These are phyloP conservation scores for Jatropha curcas DNA, from an alignment of 345 rosid species.

Conservation along the genomic window DNA sequence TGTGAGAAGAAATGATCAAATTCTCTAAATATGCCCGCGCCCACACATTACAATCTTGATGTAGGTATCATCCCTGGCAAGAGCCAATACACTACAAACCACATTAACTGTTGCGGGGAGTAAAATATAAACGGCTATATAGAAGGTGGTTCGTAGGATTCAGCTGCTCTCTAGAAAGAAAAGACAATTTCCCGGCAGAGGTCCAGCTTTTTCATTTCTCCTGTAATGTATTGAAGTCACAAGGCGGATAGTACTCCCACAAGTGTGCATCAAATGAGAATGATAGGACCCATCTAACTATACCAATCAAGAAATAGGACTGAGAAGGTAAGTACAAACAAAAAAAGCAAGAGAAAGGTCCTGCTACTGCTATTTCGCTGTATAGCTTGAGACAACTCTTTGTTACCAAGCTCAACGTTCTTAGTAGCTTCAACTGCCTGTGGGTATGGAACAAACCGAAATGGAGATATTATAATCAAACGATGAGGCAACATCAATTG, in stretches of 20 bases:
- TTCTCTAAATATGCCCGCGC: too few species aligned
- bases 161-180: too few species aligned
- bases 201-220: neutral
- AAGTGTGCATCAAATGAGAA: neutral
- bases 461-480: conserved; percentile 1
- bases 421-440: conserved; percentile 93
- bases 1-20: too few species aligned
- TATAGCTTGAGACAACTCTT: conserved; percentile 78
- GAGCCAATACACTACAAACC: too few species aligned
- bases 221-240: neutral
- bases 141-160: too few species aligned
- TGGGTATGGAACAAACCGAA: neutral
- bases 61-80: too few species aligned
- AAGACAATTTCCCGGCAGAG: too few species aligned
- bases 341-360: conserved; percentile 80
- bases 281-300: conserved; percentile 33
- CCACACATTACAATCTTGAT: too few species aligned
- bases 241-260: neutral
- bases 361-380: conserved; percentile 82
- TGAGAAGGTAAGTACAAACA: conserved; percentile 80
- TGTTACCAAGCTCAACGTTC: conserved; percentile 88
- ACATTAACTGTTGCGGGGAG: too few species aligned
- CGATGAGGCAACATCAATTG: neutral
- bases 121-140: too few species aligned
- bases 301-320: conserved; percentile 95